phyloP scores from a whole-genome alignment of 2,329 filamentous ascomycete species.

The Sordariomycetes sp. region DNA sequence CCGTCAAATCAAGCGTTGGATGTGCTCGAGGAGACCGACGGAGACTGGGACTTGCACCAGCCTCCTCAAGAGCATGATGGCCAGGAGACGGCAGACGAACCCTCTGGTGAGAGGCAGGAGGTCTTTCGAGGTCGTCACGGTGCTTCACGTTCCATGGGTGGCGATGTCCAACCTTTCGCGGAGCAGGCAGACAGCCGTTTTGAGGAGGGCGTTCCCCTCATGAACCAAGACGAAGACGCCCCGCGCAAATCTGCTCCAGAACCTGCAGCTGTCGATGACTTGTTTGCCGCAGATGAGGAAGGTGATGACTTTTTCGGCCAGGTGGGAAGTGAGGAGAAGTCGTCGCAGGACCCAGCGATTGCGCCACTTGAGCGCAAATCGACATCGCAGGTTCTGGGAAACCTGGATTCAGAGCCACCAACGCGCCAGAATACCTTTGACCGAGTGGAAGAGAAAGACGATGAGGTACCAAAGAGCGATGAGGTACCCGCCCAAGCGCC shows the following conservation, averaged over 20 bases:
- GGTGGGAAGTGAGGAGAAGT: slow-evolving; percentile 24
- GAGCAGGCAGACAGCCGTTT: slow-evolving; percentile 48
- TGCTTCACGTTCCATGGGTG: slow-evolving; percentile 29
- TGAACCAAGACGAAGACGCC: too few relatives aligned
- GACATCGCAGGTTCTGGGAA: slow-evolving; percentile 55
- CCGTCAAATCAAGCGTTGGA: slow-evolving; percentile 42
- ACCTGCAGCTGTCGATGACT: too few relatives aligned
- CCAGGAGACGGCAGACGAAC: too few relatives aligned
- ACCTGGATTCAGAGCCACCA: slow-evolving; percentile 27
- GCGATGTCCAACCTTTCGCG: slow-evolving; percentile 28
- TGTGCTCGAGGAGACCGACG: slow-evolving; percentile 43
- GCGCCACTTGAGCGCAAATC: slow-evolving; percentile 54
- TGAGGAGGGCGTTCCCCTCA: slow-evolving; percentile 61
- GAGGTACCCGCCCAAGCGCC: slow-evolving; percentile 8
- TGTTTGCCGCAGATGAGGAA: slow-evolving; percentile 35
- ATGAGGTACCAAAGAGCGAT: too few relatives aligned
- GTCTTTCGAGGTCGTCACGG: slow-evolving; percentile 4
- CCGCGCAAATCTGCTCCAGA: too few relatives aligned
- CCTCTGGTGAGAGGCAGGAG: too few relatives aligned
- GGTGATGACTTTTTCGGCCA: slow-evolving; percentile 58
- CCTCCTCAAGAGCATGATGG: too few relatives aligned
- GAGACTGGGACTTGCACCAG: slow-evolving; percentile 14
- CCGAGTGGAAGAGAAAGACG: slow-evolving; percentile 16
- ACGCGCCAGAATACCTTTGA: slow-evolving; percentile 20
- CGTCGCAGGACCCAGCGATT: slow-evolving; percentile 8